Percentiles rank a stretch among this genome's conserved stretches.
phyloP scores from a whole-genome alignment of 2,329 filamentous ascomycete species.

The Drechslerella coelobrocha region DNA sequence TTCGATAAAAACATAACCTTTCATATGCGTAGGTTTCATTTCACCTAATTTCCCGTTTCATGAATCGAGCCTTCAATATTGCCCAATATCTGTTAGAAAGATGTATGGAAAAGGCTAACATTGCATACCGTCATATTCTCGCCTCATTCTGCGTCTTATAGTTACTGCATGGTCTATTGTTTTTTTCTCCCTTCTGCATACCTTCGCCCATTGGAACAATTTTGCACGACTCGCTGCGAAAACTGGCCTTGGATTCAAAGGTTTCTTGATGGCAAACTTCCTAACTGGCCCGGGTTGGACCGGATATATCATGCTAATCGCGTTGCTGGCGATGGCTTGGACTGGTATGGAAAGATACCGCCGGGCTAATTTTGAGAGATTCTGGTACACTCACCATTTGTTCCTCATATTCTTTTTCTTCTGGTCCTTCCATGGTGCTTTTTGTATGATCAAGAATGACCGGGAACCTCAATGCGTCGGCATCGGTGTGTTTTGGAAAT shows the following conservation, averaged over 20 bases:
- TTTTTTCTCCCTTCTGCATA: slow-evolving; percentile 86
- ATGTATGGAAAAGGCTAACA: no score
- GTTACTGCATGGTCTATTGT: slow-evolving; percentile 83
- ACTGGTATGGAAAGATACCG: slow-evolving; percentile 80
- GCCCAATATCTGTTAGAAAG: no score
- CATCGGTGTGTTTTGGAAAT: slow-evolving; percentile 85
- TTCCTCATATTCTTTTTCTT: slow-evolving; percentile 89
- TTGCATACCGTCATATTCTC: slow-evolving; percentile 7
- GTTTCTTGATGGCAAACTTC: slow-evolving; percentile 78
- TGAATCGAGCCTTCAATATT: not conserved
- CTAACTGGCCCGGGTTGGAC: slow-evolving; percentile 83
- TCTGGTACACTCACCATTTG: slow-evolving; percentile 90
- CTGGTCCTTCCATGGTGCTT: slow-evolving; percentile 87
- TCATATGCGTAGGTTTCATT: slow-evolving; percentile 68
- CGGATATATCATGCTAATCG: slow-evolving; percentile 81
- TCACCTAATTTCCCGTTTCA: not conserved
- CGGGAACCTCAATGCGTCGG: slow-evolving; percentile 78
- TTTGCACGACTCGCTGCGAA: slow-evolving; percentile 77
- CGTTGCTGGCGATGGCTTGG: slow-evolving; percentile 77
- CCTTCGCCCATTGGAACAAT: slow-evolving; percentile 86
- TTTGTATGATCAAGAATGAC: slow-evolving; percentile 89
- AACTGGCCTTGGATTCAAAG: slow-evolving; percentile 78
- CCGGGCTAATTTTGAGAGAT: slow-evolving; percentile 82
- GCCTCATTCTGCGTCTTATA: slow-evolving; percentile 32
- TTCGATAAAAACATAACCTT: slow-evolving; percentile 86